Base-by-base conservation (phyloP, 805 yeast species). In the Saccharomycopsis javanensis region DNA sequence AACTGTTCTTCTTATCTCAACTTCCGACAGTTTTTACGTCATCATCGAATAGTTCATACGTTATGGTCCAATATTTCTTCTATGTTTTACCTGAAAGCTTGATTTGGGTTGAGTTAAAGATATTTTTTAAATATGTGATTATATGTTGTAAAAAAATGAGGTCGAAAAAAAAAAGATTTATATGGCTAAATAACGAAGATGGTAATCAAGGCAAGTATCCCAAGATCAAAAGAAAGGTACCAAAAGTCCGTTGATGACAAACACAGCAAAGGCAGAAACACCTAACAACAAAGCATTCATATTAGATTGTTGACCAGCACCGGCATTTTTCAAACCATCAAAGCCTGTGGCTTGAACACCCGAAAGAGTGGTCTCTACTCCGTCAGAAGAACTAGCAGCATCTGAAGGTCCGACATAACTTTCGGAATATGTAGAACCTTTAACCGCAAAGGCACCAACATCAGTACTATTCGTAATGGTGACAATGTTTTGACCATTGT, bases 391-490 rank as follows among this genome's bases (percentile, higher is more conserved):
- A 7, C 28, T 4, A 4, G 57, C 48, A 20, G 23, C 35, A 13
- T 23, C 31, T 3, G n/a, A 10, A 7, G 30, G 15, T 7, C 57
- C 60, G 4, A 13, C 34, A 34, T 54, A 57, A 4, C 38, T 51
- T 31, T 51, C 34, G 10, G 48, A 2, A 38, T 23, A 50, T 15
- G 18, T 33, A 8, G 55, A 18, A 23, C 57, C 60, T 10, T 13
- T 8, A 2, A 42, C 23, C 13, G 57, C 55, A 20, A 42, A 42
- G n/a, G 11, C 23, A 5, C 55, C 33, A 10, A 57, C 54, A 23
- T 48, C 30, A 11, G 51, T 33, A 16, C 18, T 30, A 8, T 51
- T 34, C 16, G 38, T 33, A 7, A 34, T 30, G 4, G 37, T 31
- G n/a, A 30, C 37, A 34, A 51, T 51, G 16, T 51, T 31, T n/a